Evolutionary conservation across 1,139 yeast species (phyloP).

Genomic region (Cylindricascospora bacillispora): DNA sequence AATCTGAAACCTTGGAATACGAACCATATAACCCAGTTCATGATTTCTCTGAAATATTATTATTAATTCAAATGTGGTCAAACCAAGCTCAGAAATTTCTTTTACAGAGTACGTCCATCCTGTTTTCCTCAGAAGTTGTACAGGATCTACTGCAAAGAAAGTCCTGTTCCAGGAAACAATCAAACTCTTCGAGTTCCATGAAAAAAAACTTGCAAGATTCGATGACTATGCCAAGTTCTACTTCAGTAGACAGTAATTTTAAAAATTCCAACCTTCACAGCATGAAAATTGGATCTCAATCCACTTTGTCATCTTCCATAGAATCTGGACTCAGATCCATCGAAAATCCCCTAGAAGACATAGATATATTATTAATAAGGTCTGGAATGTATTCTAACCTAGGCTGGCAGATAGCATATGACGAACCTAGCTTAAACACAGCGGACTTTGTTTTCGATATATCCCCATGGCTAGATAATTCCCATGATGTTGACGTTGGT

Average conservation of each 20-base stretch:
- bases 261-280: neutral
- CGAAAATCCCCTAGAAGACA: slow-evolving; percentile 6
- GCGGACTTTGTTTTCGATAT: slow-evolving; percentile 20
- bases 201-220: neutral
- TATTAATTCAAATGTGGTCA: slow-evolving; percentile 17
- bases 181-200: neutral
- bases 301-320: neutral
- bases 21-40: slow-evolving; percentile 7
- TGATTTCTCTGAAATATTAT: slow-evolving; percentile 10
- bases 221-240: neutral
- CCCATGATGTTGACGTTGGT: slow-evolving; percentile 4
- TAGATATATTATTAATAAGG: slow-evolving; percentile 18
- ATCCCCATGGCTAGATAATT: slow-evolving; percentile 12
- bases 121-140: slow-evolving; percentile 17
- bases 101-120: slow-evolving; percentile 15
- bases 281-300: neutral
- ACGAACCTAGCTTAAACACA: slow-evolving; percentile 22
- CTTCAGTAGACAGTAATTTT: neutral
- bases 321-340: neutral
- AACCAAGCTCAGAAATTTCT: slow-evolving; percentile 16
- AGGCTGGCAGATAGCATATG: slow-evolving; percentile 25
- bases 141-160: slow-evolving; percentile 13
- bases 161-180: slow-evolving; percentile 8
- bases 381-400: slow-evolving; percentile 11
- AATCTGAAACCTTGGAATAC: slow-evolving; percentile 5